Percentiles rank a stretch among this genome's conserved stretches.
These are phyloP conservation scores for Rhizopogon sp. DNA, from an alignment of 768 basidiomycete species.

Conservation along the genomic window DNA sequence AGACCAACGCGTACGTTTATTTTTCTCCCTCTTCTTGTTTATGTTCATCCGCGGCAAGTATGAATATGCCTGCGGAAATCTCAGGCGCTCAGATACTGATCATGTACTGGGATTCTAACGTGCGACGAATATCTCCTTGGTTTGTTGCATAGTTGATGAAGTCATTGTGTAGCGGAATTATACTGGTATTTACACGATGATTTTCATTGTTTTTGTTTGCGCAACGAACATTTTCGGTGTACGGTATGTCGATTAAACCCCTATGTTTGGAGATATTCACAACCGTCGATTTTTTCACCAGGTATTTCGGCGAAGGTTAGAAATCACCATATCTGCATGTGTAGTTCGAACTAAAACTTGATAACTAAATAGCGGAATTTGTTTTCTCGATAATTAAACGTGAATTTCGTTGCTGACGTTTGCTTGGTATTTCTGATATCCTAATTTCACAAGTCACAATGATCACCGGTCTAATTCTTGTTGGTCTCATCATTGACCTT, in stretches of 20 bases:
- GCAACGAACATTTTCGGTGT: conserved; percentile 68
- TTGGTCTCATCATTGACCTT: conserved; percentile 65
- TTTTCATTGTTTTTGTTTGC: conserved; percentile 51
- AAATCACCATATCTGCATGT: no score
- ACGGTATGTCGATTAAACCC: conserved; percentile 28
- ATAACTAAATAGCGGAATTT: conserved; percentile 47
- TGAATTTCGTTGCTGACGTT: conserved; percentile 21
- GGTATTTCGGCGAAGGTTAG: no score
- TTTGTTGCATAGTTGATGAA: not conserved
- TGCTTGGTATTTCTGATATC: not conserved
- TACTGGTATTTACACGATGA: conserved; percentile 50
- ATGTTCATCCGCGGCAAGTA: conserved; percentile 25
- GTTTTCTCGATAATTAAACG: conserved; percentile 61
- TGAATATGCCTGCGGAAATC: conserved; percentile 69
- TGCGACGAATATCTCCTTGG: conserved; percentile 21
- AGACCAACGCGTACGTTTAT: conserved; percentile 6
- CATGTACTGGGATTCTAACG: conserved; percentile 66
- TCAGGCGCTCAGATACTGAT: conserved; percentile 67
- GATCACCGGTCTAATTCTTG: conserved; percentile 55
- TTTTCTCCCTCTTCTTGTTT: not conserved
- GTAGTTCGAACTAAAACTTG: not conserved
- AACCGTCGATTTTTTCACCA: no score
- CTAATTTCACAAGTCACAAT: conserved; percentile 38
- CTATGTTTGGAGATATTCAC: not conserved
- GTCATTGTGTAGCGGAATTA: conserved; percentile 36